These are phyloP conservation scores for Haplosporangium sp. DNA, from an alignment of 371 early-diverging fungal genomes.

Conservation along the genomic window DNA sequence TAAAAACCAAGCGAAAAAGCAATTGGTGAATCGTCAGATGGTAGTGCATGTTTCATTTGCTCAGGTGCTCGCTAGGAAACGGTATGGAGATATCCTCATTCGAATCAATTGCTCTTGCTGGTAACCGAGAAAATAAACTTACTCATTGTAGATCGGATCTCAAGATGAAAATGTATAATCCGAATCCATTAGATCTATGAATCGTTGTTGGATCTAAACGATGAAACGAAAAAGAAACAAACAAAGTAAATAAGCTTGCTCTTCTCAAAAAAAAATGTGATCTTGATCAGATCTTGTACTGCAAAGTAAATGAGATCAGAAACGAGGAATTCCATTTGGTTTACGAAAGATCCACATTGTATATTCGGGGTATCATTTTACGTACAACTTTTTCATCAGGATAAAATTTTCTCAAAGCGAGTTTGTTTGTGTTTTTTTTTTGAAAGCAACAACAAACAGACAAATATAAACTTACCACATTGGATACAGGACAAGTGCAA, in stretches of 20 bases:
- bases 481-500: not conserved
- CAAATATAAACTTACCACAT: slow-evolving; percentile 13
- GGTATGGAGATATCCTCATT: slow-evolving; percentile 58
- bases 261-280: not conserved
- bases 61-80: slow-evolving; percentile 59
- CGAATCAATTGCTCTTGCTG: slow-evolving; percentile 24
- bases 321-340: slow-evolving; percentile 60
- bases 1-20: not conserved
- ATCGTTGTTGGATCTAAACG: not conserved
- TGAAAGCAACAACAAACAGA: not conserved
- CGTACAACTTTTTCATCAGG: slow-evolving; percentile 59
- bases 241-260: not conserved
- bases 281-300: not conserved
- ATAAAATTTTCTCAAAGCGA: slow-evolving; percentile 14
- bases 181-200: not conserved
- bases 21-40: slow-evolving; percentile 57
- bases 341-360: slow-evolving; percentile 57
- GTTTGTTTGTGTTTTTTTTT: not conserved
- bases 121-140: not conserved
- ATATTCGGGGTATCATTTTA: slow-evolving; percentile 58
- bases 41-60: slow-evolving; percentile 59
- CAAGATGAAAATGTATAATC: not conserved
- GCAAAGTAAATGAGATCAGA: slow-evolving; percentile 33
- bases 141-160: slow-evolving; percentile 1
- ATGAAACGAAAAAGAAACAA: not conserved